phyloP scores from a whole-genome alignment of 192 early-diverging fungal genomes.

The Entophlyctis luteolus region DNA sequence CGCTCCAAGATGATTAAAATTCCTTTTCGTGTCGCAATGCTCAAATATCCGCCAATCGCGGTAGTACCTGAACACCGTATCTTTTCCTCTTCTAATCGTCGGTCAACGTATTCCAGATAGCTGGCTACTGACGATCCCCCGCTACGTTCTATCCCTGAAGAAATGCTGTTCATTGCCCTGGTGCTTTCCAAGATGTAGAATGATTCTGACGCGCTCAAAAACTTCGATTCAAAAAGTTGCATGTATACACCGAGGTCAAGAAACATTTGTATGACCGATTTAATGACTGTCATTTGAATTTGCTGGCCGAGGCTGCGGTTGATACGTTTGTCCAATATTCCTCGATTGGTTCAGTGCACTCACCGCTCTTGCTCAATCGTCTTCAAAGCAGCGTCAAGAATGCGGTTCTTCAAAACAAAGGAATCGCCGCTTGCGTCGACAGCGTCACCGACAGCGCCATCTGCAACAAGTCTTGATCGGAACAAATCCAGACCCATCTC shows the following conservation, averaged over 20 bases:
- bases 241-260: slow-evolving; percentile 14
- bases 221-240: not conserved
- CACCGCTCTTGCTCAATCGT: slow-evolving; percentile 67
- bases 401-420: not conserved
- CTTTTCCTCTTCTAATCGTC: slow-evolving; percentile 68
- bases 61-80: slow-evolving; percentile 37
- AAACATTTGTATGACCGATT: slow-evolving; percentile 15
- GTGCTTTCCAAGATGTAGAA: slow-evolving; percentile 1
- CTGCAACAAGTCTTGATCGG: slow-evolving; percentile 55
- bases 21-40: slow-evolving; percentile 58
- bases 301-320: slow-evolving; percentile 9
- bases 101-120: slow-evolving; percentile 72
- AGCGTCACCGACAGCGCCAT: no score
- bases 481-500: slow-evolving; percentile 87
- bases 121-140: slow-evolving; percentile 28
- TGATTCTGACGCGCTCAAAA: not conserved
- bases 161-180: not conserved
- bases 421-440: no score
- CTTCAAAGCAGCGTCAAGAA: slow-evolving; percentile 55
- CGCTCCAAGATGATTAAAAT: slow-evolving; percentile 61
- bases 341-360: no score
- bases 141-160: not conserved
- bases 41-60: slow-evolving; percentile 61
- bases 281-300: not conserved
- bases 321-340: not conserved